Evolutionary conservation across 1,284 basidiomycete species (phyloP).

Genomic region (Rhodotorula sp.): DNA sequence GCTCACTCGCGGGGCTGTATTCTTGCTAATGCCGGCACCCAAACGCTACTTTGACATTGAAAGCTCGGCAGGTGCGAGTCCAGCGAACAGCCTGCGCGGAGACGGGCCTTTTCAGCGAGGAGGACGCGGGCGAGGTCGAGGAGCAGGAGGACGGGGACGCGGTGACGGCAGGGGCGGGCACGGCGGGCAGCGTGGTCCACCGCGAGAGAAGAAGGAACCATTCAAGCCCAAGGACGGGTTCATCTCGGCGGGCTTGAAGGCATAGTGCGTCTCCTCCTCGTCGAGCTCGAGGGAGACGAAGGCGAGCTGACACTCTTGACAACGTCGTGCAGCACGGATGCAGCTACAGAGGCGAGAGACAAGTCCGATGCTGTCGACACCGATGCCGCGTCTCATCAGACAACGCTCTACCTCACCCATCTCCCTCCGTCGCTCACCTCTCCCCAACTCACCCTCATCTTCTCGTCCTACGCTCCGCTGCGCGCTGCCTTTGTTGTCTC

Average conservation of each 20-base stretch:
- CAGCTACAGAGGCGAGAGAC: constrained; percentile 23
- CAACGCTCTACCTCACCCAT: constrained; percentile 53
- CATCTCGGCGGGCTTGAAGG: constrained; percentile 38
- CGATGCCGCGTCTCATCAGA: constrained; percentile 26
- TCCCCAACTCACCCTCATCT: constrained; percentile 83
- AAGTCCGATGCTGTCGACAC: not conserved
- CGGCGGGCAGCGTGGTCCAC: constrained; percentile 14
- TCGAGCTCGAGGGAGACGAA: no score
- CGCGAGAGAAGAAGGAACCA: constrained; percentile 26
- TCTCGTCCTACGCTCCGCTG: constrained; percentile 93
- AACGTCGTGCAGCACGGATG: constrained; percentile 28
- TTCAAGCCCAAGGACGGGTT: constrained; percentile 41
- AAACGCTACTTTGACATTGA: constrained; percentile 37
- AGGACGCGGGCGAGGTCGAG: constrained; percentile 6
- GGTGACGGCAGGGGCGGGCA: constrained; percentile 5
- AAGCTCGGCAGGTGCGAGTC: not conserved
- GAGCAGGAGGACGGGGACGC: constrained; percentile 9
- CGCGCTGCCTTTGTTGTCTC: constrained; percentile 91
- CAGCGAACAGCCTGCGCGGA: constrained; percentile 20
- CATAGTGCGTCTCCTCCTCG: constrained; percentile 24
- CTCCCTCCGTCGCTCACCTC: constrained; percentile 86
- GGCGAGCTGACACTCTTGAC: not conserved
- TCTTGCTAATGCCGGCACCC: constrained; percentile 28
- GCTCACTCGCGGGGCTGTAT: no score
- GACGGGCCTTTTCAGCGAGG: not conserved